phyloP scores from a whole-genome alignment of 129 eudicot species.

The Sambucus nigra region DNA sequence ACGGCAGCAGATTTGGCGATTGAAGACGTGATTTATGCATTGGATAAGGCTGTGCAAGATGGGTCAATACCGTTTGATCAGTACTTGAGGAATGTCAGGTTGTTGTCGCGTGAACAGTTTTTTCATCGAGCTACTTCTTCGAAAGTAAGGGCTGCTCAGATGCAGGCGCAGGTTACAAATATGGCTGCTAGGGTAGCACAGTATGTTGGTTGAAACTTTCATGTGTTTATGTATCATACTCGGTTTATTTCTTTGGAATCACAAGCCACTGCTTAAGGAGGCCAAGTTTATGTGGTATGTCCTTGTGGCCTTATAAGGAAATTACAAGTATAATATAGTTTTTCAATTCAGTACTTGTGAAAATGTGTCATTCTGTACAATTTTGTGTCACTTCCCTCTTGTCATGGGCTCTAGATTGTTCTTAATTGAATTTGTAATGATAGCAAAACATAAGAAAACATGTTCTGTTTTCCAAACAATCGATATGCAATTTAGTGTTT shows the following conservation, averaged over 20 bases:
- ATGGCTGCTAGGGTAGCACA: constrained; percentile 72
- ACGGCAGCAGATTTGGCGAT: constrained; percentile 70
- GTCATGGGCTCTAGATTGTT: not conserved
- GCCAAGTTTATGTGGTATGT: constrained; percentile 7
- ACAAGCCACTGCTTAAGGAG: constrained; percentile 5
- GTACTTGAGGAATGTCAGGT: constrained; percentile 71
- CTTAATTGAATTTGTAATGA: not conserved
- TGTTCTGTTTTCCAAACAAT: not conserved
- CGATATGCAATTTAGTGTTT: not conserved
- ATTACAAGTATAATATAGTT: constrained; percentile 13
- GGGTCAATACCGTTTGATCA: constrained; percentile 66
- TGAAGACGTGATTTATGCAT: constrained; percentile 56
- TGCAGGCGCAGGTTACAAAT: constrained; percentile 67
- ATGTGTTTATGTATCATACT: not conserved
- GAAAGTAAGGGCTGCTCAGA: constrained; percentile 69
- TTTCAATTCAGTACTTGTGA: constrained; percentile 11
- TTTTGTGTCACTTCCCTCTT: not conserved
- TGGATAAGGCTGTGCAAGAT: constrained; percentile 72
- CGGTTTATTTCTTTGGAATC: too few species aligned
- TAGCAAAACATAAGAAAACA: not conserved
- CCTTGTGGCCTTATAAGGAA: constrained; percentile 1
- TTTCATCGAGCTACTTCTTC: constrained; percentile 60
- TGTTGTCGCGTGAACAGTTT: constrained; percentile 75
- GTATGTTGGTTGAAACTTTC: constrained; percentile 23
- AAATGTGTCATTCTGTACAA: constrained; percentile 8